Evolutionary conservation across 1,284 basidiomycete genomes (phyloP), one percentile per base, ranked within the genome.

Genomic region (Naganishia albida): DNA sequence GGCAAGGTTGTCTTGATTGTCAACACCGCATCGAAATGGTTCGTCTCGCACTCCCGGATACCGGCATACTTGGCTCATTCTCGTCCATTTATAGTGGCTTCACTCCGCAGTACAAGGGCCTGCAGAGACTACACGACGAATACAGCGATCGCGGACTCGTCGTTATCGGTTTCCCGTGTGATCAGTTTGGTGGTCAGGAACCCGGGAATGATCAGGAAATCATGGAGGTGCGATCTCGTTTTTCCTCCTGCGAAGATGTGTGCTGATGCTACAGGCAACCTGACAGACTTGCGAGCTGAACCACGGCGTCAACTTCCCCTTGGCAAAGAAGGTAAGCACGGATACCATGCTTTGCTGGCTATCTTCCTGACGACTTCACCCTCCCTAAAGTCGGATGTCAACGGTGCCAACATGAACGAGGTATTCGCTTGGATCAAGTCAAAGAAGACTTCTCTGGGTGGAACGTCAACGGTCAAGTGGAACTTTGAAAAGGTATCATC

Each of bases 341-440:
- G 16, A 42, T 53, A 15, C 23, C 48, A n/a, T 38, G 30, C 15
- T 28, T 18, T 15, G 12, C 3, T 30, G 4, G 4, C 16, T 52
- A 7, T 52, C 30, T 52, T 49, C 10, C 43, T 51, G 44, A 39
- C 49, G 2, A 18, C 18, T 10, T 26, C n/a, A 18, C 40, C n/a
- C 34, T 46, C 40, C 3, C 18, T 10, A 20, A 54, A 78, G 76
- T 88, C 88, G n/a, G 89, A 95, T 62, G 93, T 95, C 63, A 96
- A 95, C 76, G 92, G 93, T 13, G 85, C 88, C 73, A 75, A 81
- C 70, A 79, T 83, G 71, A 92, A 91, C 78, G 84, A 89, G 73
- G 89, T 92, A 8, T 94, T 86, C 82, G 85, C 88, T 67, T 94
- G 86, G 85, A 85, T 95, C 72, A 95, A 95, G 83, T 80, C 81